Conservation (phyloP, 2,329 filamentous ascomycete genomes). For the Macroventuria anomochaeta region DNA sequence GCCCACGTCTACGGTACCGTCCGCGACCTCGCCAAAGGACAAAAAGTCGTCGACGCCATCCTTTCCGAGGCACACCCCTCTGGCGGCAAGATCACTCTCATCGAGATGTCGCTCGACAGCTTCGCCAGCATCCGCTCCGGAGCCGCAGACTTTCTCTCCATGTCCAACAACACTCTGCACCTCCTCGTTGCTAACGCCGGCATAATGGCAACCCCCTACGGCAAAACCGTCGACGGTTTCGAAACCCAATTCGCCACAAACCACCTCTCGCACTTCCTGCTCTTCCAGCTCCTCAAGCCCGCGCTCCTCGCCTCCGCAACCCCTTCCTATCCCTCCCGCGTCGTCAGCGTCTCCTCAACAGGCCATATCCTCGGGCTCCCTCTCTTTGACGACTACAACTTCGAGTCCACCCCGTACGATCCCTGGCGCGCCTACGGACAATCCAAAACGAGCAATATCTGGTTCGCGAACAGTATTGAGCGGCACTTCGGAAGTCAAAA, state of each 20-base stretch:
- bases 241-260: constrained; percentile 62
- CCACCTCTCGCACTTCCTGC: constrained; percentile 61
- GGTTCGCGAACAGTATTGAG: constrained; percentile 30
- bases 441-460: constrained; percentile 59
- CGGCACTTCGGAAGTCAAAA: constrained; percentile 18
- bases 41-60: constrained; percentile 32
- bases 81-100: constrained; percentile 25
- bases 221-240: constrained; percentile 44
- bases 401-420: constrained; percentile 43
- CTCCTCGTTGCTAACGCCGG: constrained; percentile 31
- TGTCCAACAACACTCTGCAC: constrained; percentile 25
- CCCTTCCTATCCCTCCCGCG: constrained; percentile 50
- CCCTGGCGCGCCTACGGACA: constrained; percentile 55
- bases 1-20: constrained; percentile 56
- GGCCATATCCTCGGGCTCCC: constrained; percentile 49
- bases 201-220: constrained; percentile 33
- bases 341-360: constrained; percentile 56
- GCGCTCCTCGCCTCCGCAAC: constrained; percentile 51
- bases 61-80: constrained; percentile 14
- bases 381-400: constrained; percentile 52
- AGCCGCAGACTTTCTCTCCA: constrained; percentile 27
- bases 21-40: constrained; percentile 35
- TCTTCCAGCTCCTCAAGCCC: constrained; percentile 59
- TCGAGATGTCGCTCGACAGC: constrained; percentile 33
- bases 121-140: constrained; percentile 27